Conservation (phyloP, 2,329 filamentous ascomycete species). For the Sporothrix brunneoviolacea region DNA sequence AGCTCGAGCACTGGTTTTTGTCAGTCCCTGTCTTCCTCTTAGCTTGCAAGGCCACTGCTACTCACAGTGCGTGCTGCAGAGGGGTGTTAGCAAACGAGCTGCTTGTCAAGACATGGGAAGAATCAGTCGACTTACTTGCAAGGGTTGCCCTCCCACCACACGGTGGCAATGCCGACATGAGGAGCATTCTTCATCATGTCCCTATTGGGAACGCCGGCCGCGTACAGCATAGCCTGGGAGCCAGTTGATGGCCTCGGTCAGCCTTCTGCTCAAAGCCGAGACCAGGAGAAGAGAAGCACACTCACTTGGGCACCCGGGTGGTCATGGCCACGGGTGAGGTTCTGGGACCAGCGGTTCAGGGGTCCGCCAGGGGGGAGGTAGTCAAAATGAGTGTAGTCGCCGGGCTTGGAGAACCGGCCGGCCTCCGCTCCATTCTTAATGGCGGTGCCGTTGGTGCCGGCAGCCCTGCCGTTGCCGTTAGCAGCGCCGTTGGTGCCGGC, state of each 20-base stretch:
- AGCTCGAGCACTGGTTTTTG: slow-evolving; percentile 63
- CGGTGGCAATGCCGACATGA: slow-evolving; percentile 82
- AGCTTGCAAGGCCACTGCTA: neutral
- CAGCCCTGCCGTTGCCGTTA: too few species aligned
- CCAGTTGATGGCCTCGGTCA: neutral
- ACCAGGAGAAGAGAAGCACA: too few species aligned
- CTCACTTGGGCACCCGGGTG: slow-evolving; percentile 81
- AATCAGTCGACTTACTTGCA: slow-evolving; percentile 81
- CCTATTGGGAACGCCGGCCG: slow-evolving; percentile 75
- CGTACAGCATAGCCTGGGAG: slow-evolving; percentile 82
- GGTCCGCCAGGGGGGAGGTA: slow-evolving; percentile 44
- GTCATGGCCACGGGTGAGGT: slow-evolving; percentile 77
- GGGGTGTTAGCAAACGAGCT: neutral
- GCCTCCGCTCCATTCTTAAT: neutral
- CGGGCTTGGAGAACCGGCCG: slow-evolving; percentile 32
- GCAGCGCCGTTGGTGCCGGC: neutral
- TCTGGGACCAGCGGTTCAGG: slow-evolving; percentile 81
- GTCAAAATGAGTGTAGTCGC: slow-evolving; percentile 49
- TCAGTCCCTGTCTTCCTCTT: neutral
- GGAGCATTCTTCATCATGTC: slow-evolving; percentile 84
- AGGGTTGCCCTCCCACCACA: slow-evolving; percentile 97
- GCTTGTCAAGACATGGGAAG: neutral
- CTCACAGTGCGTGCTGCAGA: slow-evolving; percentile 35
- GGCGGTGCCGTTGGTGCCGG: too few species aligned
- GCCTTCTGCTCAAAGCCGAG: too few species aligned